These are phyloP conservation scores for Penicillium sp. DNA, from an alignment of 2,329 filamentous ascomycete species.

Conservation along the genomic window DNA sequence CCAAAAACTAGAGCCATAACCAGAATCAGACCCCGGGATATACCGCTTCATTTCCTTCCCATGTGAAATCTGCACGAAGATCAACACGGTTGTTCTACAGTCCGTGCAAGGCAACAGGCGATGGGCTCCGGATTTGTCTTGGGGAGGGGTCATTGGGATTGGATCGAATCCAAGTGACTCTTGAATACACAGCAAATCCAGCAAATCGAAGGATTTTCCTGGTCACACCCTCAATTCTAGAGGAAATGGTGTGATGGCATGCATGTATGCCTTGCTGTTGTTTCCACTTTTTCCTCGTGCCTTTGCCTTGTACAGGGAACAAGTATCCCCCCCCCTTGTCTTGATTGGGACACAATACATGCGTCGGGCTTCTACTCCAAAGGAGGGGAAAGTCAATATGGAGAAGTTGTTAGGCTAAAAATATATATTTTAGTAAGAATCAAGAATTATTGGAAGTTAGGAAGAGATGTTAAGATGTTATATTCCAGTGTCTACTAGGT, in stretches of 20 bases:
- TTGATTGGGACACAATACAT: conserved; percentile 11
- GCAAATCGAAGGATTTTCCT: neutral
- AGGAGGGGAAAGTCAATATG: conserved; percentile 1
- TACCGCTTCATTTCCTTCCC: neutral
- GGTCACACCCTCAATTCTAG: neutral
- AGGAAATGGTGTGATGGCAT: neutral
- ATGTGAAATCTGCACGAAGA: neutral
- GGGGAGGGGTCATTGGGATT: neutral
- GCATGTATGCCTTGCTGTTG: conserved; percentile 1
- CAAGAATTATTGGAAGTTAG: neutral
- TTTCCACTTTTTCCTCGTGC: neutral
- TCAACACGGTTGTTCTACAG: neutral
- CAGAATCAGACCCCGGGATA: neutral
- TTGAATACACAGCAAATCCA: neutral
- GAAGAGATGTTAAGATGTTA: no score
- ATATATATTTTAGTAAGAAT: neutral
- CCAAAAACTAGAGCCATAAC: neutral
- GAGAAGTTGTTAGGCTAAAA: neutral
- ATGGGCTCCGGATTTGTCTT: neutral
- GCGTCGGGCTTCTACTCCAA: conserved; percentile 6
- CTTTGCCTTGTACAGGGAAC: neutral
- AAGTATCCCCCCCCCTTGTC: conserved; percentile 1
- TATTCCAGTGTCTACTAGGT: no score
- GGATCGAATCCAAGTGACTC: neutral
- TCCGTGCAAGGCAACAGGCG: neutral